Base-by-base conservation (phyloP, 495 filamentous ascomycete genomes). In the Beverwykella pulmonaria region DNA sequence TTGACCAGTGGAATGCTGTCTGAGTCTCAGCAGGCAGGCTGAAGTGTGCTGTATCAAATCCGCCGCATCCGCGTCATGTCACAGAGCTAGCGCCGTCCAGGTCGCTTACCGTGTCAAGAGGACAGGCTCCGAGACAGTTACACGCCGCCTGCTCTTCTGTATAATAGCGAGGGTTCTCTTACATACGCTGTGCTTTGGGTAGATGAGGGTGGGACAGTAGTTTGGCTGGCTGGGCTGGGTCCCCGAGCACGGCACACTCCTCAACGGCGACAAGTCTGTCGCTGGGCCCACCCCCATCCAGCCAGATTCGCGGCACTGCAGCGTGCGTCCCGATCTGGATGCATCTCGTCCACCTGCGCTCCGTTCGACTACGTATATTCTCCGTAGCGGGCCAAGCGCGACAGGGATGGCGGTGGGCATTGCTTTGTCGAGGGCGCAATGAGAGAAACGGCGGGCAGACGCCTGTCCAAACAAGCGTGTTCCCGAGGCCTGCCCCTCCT, bases 321-420 rank as follows among this genome's bases (percentile, higher is more conserved):
- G 59, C 59, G 22, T 22, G 39, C 59, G n/a, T 64, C 22, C 61
- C 34, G 22, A 39, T 57, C 36, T 61, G 58, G 65, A 61, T 26
- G 52, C 50, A 39, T 62, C 57, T 56, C 52, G 57, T 62, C 36
- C 58, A 61, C 30, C 34, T 26, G 36, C n/a, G 48, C 47, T 50
- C 27, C 14, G 57, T 54, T 67, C 55, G 36, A 57, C 63, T 25
- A 53, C 54, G n/a, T n/a, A n/a, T n/a, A 49, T 66, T 41, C 58
- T 62, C 65, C 57, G 65, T 52, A 66, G 57, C 59, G 65, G 59
- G 65, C 65, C 65, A 67, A 67, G 65, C 57, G 27, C 19, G 65
- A 55, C 65, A 67, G 65, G 65, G 65, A 50, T 29, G 23, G 3
- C 12, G 49, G 44, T 20, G 26, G 32, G 25, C 12, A 47, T 25